These are phyloP conservation scores for Brettanomyces custersianus DNA, from an alignment of 805 yeast species.

Conservation along the genomic window DNA sequence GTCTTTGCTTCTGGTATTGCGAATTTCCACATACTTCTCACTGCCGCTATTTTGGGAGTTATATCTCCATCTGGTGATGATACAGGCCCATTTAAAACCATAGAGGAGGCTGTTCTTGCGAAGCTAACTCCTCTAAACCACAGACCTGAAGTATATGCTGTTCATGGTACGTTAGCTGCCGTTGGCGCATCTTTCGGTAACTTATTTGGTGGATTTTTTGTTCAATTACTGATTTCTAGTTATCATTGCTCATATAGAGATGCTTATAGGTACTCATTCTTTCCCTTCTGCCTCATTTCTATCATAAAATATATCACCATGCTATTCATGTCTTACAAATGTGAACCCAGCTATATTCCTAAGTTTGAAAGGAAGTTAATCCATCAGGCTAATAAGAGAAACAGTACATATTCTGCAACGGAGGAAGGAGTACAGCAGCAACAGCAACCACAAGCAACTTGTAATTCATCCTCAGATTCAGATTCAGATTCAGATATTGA, in stretches of 20 bases:
- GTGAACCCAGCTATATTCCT: slow-evolving; percentile 35
- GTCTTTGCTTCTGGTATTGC: slow-evolving; percentile 46
- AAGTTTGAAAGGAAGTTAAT: slow-evolving; percentile 6
- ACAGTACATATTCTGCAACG: background rate
- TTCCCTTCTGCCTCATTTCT: slow-evolving; percentile 47
- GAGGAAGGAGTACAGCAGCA: background rate
- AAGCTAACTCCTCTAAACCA: slow-evolving; percentile 59
- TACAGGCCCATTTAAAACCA: slow-evolving; percentile 82
- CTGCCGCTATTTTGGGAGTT: slow-evolving; percentile 76
- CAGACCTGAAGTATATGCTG: slow-evolving; percentile 67
- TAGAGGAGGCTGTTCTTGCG: slow-evolving; percentile 78
- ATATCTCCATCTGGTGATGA: slow-evolving; percentile 87
- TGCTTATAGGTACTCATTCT: slow-evolving; percentile 52
- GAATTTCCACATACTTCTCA: slow-evolving; percentile 44
- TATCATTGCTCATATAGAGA: slow-evolving; percentile 26
- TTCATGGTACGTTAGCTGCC: slow-evolving; percentile 61
- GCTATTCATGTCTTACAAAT: slow-evolving; percentile 39
- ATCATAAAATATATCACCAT: slow-evolving; percentile 40
- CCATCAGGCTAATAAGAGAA: background rate
- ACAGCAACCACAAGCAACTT: background rate
- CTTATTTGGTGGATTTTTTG: slow-evolving; percentile 48
- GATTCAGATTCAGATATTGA: background rate
- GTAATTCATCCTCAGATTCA: background rate
- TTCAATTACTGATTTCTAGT: slow-evolving; percentile 33
- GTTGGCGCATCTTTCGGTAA: slow-evolving; percentile 72